Base-by-base conservation (phyloP, 495 filamentous ascomycete species). In the Annulohypoxylon bovei region DNA sequence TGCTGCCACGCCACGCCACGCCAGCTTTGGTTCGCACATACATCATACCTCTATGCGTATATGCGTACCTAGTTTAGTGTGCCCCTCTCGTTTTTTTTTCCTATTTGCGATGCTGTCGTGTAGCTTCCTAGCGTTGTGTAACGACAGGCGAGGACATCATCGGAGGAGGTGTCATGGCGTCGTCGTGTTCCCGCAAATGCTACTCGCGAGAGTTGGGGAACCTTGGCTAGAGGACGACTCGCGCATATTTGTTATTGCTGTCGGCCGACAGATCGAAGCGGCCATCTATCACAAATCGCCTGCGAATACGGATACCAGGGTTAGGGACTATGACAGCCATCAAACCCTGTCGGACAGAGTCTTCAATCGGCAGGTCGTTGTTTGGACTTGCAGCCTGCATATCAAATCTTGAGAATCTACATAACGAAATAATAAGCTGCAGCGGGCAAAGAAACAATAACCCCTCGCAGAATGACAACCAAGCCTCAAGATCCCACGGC, bases 281-380 rank as follows among this genome's bases (percentile, higher is more conserved):
- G 18, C 40, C 42, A 65, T 68, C 66, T 66, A 57, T 30, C 63
- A 60, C 46, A 28, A 28, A 54, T 53, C 28, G 23, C 47, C 33
- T 60, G 42, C 33, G 46, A 57, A 64, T 53, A 56, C 65, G 46
- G 63, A 72, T 65, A 49, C 65, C 60, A 64, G 70, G 70, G 46
- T 72, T 52, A 47, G 33, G 27, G 44, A 62, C 49, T 27, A 62
- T 58, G 62, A 61, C 57, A 33, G 46, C 52, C 49, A 35, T 56
- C 55, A 42, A 65, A 72, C 70, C 70, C 65, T 72, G 70, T 65
- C 70, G 61, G 70, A 32, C 16, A 63, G 63, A 68, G 40, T 68
- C 70, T 72, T 72, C 70, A 72, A 72, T 65, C 70, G 70, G 70
- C 70, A 72, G 70, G 70, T 72, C 64, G 65, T 65, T 67, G 47